Evolutionary conservation across 495 filamentous ascomycete genomes (phyloP), one percentile per base, ranked within the genome.

Genomic region (Bathelium albidoporum): DNA sequence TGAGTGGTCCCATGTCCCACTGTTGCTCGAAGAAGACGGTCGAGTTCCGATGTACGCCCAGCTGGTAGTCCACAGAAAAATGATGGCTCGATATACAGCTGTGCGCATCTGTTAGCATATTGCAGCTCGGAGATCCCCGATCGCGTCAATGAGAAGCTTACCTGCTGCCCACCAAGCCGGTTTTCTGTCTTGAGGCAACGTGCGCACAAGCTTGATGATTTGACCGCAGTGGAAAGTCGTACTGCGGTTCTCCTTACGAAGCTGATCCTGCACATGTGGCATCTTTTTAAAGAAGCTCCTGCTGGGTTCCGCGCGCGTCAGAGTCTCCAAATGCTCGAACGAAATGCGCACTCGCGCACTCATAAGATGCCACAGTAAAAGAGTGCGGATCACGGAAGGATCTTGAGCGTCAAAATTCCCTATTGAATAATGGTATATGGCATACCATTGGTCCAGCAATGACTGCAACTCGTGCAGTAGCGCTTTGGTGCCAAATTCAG

Each of bases 121-220:
- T 18, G 9, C 9, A 20, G 18, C n/a, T 49, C 43, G 20, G 20
- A 18, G 3, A 3, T n/a, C 43, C 20, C 20, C 9, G n/a, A 14
- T 18, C 3, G 18, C 5, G 3, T 18, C 10, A 11, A 49, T 49
- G 18, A 3, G 18, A 20, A n/a, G 5, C 43, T 49, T n/a, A 49
- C 43, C 82, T 2, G 73, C 74, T 28, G 80, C 67, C 79, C 81
- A 83, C 82, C 82, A 85, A 24, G 67, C 74, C 0, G 82, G 82
- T 2, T 78, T 73, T 7, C 73, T 67, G 32, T 77, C 11, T 68
- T 69, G 2, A 73, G 75, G 65, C 61, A 66, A 24, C 62, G 10
- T 16, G 28, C 66, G 63, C 36, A 68, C 60, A 18, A 66, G 64
- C 1, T 61, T 60, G 9, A 68, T 31, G 16, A 66, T 44, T 36